Conservation (phyloP, 2,329 filamentous ascomycete genomes). For the Ophiostoma ulmi region DNA sequence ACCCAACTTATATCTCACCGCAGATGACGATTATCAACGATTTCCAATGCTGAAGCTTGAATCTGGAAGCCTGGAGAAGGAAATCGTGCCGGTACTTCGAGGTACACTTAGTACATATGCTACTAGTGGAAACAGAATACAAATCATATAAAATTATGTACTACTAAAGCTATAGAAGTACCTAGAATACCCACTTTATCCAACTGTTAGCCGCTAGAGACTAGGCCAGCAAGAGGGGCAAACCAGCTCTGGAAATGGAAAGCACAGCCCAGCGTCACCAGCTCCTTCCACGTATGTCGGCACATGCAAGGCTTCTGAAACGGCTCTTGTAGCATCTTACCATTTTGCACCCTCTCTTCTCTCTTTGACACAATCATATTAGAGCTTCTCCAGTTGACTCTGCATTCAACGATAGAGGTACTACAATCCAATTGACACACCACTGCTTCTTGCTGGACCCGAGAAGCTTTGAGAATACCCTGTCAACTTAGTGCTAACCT, state of each 20-base stretch:
- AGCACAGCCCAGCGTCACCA: slow-evolving; percentile 15
- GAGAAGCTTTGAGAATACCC: not conserved
- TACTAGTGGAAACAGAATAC: not conserved
- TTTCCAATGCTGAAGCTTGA: not conserved
- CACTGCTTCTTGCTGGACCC: slow-evolving; percentile 1
- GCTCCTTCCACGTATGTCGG: slow-evolving; percentile 14
- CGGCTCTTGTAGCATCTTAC: slow-evolving; percentile 3
- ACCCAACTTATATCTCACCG: not conserved
- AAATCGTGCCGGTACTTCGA: not conserved
- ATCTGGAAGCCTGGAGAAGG: not conserved
- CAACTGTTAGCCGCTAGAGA: slow-evolving; percentile 1
- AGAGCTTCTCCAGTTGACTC: not conserved
- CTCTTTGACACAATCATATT: not conserved
- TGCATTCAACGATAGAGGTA: not conserved
- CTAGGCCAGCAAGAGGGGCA: slow-evolving; percentile 12
- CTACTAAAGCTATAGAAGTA: not conserved
- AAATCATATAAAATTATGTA: not conserved
- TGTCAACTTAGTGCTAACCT: not conserved
- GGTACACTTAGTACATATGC: not conserved
- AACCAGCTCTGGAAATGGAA: slow-evolving; percentile 3
- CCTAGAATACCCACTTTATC: not conserved
- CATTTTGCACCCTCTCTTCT: not conserved
- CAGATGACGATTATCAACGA: not conserved
- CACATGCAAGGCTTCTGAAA: slow-evolving; percentile 12
- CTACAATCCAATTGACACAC: not conserved